These are phyloP conservation scores for Berberis thunbergii DNA, from an alignment of 164 flowering plant genomes.

Conservation along the genomic window DNA sequence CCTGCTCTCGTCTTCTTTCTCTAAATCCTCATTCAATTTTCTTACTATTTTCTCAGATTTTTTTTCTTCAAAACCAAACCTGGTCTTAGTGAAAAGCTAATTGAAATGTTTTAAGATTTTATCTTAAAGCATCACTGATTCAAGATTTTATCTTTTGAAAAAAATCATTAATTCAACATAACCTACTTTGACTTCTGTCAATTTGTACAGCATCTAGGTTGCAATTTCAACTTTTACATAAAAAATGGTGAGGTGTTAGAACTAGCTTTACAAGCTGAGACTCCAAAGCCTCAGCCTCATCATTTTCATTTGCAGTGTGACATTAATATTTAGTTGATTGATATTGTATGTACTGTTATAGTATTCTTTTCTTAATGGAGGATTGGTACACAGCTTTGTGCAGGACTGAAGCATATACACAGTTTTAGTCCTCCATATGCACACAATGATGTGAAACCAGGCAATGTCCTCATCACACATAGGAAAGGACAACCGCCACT, in stretches of 20 bases:
- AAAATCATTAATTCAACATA: too few species aligned
- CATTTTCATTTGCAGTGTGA: neutral
- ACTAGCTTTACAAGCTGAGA: too few species aligned
- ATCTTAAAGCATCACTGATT: too few species aligned
- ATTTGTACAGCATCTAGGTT: too few species aligned
- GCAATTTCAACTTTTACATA: too few species aligned
- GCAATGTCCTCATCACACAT: conserved; percentile 81
- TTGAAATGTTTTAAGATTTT: neutral
- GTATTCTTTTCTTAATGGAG: neutral
- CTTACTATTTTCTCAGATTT: neutral
- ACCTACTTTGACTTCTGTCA: too few species aligned
- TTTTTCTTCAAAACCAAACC: neutral
- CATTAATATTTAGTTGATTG: too few species aligned
- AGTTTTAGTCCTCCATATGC: conserved; percentile 90
- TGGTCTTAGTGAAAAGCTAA: neutral
- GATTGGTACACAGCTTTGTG: conserved; percentile 63
- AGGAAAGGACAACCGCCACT: conserved; percentile 84
- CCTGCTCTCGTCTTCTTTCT: too few species aligned
- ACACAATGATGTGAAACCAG: conserved; percentile 97
- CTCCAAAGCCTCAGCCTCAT: too few species aligned
- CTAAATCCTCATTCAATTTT: neutral
- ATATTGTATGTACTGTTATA: neutral
- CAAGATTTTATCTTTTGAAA: too few species aligned
- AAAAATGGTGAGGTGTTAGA: too few species aligned
- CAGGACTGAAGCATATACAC: conserved; percentile 96